Percentiles rank a stretch among this genome's conserved stretches.
phyloP scores from a whole-genome alignment of 2,329 filamentous ascomycete genomes.

The Ophiocordyceps camponoti-floridani region DNA sequence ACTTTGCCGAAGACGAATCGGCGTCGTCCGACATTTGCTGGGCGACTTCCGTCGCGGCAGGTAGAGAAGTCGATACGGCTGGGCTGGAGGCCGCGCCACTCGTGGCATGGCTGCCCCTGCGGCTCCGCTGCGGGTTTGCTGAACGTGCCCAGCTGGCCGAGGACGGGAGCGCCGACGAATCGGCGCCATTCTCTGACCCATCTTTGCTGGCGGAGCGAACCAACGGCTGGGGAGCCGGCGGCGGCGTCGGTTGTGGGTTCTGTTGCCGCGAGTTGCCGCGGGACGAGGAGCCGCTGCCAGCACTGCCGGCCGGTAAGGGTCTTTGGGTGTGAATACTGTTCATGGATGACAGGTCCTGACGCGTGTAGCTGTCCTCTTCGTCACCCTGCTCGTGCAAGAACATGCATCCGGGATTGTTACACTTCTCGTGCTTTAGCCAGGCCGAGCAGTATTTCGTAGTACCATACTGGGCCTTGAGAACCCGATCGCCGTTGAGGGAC shows the following conservation, averaged over 20 bases:
- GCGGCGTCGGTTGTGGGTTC: slow-evolving; percentile 17
- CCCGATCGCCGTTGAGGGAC: slow-evolving; percentile 74
- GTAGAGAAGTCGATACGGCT: slow-evolving; percentile 43
- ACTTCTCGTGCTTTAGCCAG: slow-evolving; percentile 84
- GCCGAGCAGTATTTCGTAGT: slow-evolving; percentile 98
- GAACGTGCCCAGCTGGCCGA: slow-evolving; percentile 77
- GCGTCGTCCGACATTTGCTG: slow-evolving; percentile 22
- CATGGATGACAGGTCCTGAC: slow-evolving; percentile 86
- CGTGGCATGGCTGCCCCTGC: slow-evolving; percentile 61
- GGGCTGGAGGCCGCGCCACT: slow-evolving; percentile 72
- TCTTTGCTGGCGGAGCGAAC: slow-evolving; percentile 63
- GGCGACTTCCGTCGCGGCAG: slow-evolving; percentile 30
- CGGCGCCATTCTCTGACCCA: slow-evolving; percentile 49
- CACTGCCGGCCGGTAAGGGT: slow-evolving; percentile 27
- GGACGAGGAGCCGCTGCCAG: slow-evolving; percentile 30
- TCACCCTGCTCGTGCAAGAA: slow-evolving; percentile 97
- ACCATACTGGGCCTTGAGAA: slow-evolving; percentile 61
- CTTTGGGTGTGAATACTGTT: slow-evolving; percentile 75
- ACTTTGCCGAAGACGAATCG: slow-evolving; percentile 8
- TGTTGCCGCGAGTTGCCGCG: slow-evolving; percentile 36
- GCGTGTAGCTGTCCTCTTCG: slow-evolving; percentile 88
- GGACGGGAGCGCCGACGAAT: slow-evolving; percentile 79
- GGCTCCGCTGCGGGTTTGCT: slow-evolving; percentile 42
- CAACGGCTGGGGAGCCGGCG: slow-evolving; percentile 43
- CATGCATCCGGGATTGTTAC: slow-evolving; percentile 92